Evolutionary conservation across 23 red algal species (phyloP), one percentile per base, ranked within the genome.

Genomic region (Pyropia yezoensis): DNA sequence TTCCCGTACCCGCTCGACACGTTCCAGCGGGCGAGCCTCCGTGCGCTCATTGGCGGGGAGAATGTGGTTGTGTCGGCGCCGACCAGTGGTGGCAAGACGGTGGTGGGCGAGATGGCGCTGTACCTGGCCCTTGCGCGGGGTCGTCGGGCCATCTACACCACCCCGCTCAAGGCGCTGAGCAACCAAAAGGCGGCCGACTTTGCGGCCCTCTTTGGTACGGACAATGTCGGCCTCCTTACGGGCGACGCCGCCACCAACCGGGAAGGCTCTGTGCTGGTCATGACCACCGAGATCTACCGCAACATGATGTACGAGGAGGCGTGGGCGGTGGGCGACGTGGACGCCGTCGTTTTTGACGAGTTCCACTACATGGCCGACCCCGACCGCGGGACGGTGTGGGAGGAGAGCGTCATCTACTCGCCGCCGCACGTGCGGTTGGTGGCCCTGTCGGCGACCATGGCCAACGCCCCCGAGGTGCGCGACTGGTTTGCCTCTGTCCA

Each of bases 121-220:
- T 85, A 71, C 28, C 65, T 90, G 33, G 93, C 93, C 14, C 65
- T 97, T 8, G 65, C 63, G 32, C 51, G 68, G 20, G 33, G 74
- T 21, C 67, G 82, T 57, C 80, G 85, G 23, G 87, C 79, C 15
- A 91, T 97, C 59, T 97, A 97, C 74, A 97, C 93, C 14, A 97
- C 93, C n/a, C 93, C 93, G 28, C 61, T 97, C 24, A 97, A 97
- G 55, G 93, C 93, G 14, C 80, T 97, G 13, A 87, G 78, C 26
- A 97, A 97, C 80, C 93, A 97, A 55, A 97, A 97, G 77, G 90
- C 80, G 67, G 75, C 63, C 22, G 93, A 97, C 59, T 97, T 90
- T 71, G 70, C 82, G 23, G 78, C 64, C 16, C 80, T 52, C 17
- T 97, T 90, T 57, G 93, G 93, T 0, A 64, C 59, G 0, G n/a